Base-by-base conservation (phyloP, 2,329 filamentous ascomycete species). In the Westerdykella aurantiaca region DNA sequence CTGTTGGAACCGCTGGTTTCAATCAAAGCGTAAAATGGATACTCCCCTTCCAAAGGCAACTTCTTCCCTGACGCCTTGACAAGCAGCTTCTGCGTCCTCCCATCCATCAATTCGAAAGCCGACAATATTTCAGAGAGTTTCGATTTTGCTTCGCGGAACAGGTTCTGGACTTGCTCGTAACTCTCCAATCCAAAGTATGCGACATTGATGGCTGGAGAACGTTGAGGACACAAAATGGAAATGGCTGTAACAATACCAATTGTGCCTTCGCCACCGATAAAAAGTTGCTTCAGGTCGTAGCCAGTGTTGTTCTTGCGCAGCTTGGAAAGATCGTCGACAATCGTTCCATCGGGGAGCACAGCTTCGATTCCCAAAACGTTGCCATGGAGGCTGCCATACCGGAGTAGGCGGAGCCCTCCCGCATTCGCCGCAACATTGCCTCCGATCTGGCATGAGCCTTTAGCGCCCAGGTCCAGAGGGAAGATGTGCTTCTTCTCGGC, bases 231-330 rank as follows among this genome's bases (percentile, higher is more conserved):
- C 55, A 91, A 77, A 49, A 98, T 85, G 3, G 89, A 90, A 31
- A 97, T 78, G 38, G 81, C 90, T 14, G 93, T 98, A 58, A 98
- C 86, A 59, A 97, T 86, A 42, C 93, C 93, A 50, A 97, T 85
- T 5, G 93, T 97, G 18, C 93, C 93, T 69, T 98, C 93, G 25
- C 83, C 87, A 37, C 93, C 93, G 58, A 98, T 95, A 67, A 98
- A 96, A 31, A 96, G 79, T 69, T 96, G 91, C 74, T 96, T 96
- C 45, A 96, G 70, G 66, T 98, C 94, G 69, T 97, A 98, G 22
- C 93, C 93, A 2, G 93, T 98, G 73, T 98, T 98, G 76, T 98
- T 97, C 76, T 98, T 98, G 54, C 93, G 82, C 45, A 98, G 75
- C 47, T 80, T 90, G 55, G 81, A 85, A 25, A 98, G 81, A 57